Evolutionary conservation across 345 rosid species (phyloP).

Genomic region (Acer yangbiense): DNA sequence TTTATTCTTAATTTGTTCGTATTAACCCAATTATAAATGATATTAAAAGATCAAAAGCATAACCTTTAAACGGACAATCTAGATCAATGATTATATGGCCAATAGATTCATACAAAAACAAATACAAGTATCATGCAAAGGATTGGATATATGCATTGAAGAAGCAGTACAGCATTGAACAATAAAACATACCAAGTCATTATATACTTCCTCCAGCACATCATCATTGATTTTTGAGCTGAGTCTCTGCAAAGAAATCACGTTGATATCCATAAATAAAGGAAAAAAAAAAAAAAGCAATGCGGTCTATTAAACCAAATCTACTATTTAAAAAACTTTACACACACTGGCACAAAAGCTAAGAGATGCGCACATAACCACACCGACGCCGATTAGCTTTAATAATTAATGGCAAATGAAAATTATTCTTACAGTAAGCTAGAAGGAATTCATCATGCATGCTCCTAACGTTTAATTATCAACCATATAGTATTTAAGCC

Average conservation of each 20-base stretch:
- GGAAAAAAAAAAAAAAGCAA: no score
- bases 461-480: background rate
- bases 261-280: background rate
- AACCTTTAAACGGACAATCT: background rate
- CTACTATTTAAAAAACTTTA: background rate
- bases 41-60: background rate
- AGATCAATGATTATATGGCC: background rate
- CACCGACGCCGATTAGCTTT: background rate
- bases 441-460: background rate
- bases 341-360: background rate
- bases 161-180: background rate
- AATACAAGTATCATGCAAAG: no score
- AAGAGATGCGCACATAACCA: background rate
- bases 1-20: no score
- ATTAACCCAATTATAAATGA: background rate
- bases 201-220: conserved; percentile 64
- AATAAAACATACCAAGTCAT: conserved; percentile 52
- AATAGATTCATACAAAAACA: background rate
- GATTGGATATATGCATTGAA: background rate
- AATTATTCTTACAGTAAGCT: background rate
- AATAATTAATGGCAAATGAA: background rate
- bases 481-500: background rate
- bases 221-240: conserved; percentile 68
- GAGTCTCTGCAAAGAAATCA: conserved; percentile 54
- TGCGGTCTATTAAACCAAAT: background rate